These are phyloP conservation scores for Heteromeles arbutifolia DNA, from an alignment of 306 rosid genomes.

Conservation along the genomic window DNA sequence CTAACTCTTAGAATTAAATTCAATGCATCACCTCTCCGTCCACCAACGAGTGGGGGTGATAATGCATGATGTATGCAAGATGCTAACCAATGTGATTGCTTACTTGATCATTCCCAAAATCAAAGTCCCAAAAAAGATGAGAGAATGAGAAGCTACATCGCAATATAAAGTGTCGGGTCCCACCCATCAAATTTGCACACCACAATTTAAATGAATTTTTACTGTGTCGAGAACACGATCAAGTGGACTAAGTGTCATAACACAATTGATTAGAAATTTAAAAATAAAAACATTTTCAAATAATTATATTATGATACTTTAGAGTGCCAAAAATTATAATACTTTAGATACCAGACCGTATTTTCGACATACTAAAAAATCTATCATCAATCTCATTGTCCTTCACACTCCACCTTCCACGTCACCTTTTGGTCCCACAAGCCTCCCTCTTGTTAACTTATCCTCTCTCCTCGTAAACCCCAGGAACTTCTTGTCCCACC, in stretches of 20 bases:
- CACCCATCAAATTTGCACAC: background rate
- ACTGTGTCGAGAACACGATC: too few relatives aligned
- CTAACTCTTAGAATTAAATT: too few relatives aligned
- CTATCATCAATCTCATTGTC: background rate
- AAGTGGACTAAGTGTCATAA: too few relatives aligned
- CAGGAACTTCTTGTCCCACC: background rate
- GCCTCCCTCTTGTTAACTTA: background rate
- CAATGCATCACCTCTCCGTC: too few relatives aligned
- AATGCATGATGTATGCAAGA: background rate
- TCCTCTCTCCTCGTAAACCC: conserved; percentile 11
- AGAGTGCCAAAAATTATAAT: too few relatives aligned
- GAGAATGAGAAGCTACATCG: background rate
- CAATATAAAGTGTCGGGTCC: background rate
- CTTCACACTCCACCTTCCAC: conserved; percentile 26
- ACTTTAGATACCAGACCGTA: too few relatives aligned
- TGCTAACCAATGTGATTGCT: background rate
- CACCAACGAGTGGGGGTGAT: too few relatives aligned
- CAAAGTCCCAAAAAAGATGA: background rate
- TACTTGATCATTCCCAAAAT: background rate
- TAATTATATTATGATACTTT: too few relatives aligned
- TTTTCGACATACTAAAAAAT: too few relatives aligned
- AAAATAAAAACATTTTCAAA: too few relatives aligned
- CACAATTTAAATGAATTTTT: background rate
- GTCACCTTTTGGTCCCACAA: background rate
- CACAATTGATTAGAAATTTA: too few relatives aligned